These are phyloP conservation scores for Colletotrichum paranaense DNA, from an alignment of 2,329 filamentous ascomycete genomes.

Conservation along the genomic window DNA sequence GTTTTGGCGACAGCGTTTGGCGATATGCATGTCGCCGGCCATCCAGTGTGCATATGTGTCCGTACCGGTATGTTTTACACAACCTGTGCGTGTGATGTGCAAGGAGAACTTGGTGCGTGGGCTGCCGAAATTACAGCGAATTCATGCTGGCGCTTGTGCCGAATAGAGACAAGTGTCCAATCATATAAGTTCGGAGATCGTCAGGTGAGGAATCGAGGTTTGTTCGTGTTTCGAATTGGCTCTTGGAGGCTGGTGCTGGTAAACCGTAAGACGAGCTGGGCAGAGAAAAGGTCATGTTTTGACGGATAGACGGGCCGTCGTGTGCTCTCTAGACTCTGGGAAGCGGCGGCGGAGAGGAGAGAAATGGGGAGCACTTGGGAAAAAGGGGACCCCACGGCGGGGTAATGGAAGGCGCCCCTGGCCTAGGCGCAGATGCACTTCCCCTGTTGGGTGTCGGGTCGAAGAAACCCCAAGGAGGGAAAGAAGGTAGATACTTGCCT, in stretches of 20 bases:
- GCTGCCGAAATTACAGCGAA: constrained; percentile 1
- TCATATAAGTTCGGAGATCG: neutral
- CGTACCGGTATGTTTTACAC: neutral
- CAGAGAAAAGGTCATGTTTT: constrained; percentile 32
- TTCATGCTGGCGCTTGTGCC: constrained; percentile 11
- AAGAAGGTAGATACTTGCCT: neutral
- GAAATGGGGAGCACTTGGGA: neutral
- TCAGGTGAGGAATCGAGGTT: constrained; percentile 29
- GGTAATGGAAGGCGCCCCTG: constrained; percentile 30
- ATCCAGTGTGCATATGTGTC: neutral
- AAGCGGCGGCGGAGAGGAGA: constrained; percentile 19
- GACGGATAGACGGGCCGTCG: constrained; percentile 50
- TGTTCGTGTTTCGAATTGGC: constrained; percentile 30
- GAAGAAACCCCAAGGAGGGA: neutral
- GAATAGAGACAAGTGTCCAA: constrained; percentile 14
- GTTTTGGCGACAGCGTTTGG: constrained; percentile 18
- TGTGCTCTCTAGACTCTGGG: constrained; percentile 33
- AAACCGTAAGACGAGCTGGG: neutral
- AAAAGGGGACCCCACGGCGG: constrained; percentile 35
- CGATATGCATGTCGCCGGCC: constrained; percentile 8
- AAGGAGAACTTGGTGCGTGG: neutral
- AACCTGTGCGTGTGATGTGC: neutral
- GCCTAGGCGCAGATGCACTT: constrained; percentile 1
- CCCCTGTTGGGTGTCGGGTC: neutral
- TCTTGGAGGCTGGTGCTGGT: neutral